Conservation (phyloP, 2,329 filamentous ascomycete species). For the Fusarium decemcellulare region DNA sequence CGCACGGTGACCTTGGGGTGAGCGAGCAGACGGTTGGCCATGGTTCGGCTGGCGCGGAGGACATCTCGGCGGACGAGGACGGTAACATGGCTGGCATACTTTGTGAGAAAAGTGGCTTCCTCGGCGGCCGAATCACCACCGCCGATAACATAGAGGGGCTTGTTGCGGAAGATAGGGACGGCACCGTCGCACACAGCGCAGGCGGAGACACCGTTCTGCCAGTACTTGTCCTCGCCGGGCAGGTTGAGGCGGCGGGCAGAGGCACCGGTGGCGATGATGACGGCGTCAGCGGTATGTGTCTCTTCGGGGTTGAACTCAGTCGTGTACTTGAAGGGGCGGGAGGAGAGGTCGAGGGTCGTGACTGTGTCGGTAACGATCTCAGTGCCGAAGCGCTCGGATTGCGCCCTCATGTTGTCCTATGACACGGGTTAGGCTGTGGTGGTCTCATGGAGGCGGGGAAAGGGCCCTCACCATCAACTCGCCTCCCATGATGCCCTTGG, state of each 20-base stretch:
- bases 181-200: slow-evolving; percentile 98
- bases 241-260: slow-evolving; percentile 89
- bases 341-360: slow-evolving; percentile 85
- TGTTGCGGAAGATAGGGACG: slow-evolving; percentile 96
- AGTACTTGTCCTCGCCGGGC: slow-evolving; percentile 92
- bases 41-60: slow-evolving; percentile 90
- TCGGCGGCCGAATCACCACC: slow-evolving; percentile 97
- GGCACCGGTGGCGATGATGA: slow-evolving; percentile 96
- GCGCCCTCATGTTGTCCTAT: slow-evolving; percentile 89
- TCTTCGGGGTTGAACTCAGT: slow-evolving; percentile 89
- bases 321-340: slow-evolving; percentile 92
- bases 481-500: slow-evolving; percentile 86
- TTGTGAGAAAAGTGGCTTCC: slow-evolving; percentile 97
- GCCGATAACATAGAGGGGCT: slow-evolving; percentile 94
- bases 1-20: slow-evolving; percentile 93
- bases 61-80: slow-evolving; percentile 92
- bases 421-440: slow-evolving; percentile 12
- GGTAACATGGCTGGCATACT: slow-evolving; percentile 95
- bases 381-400: slow-evolving; percentile 94
- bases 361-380: slow-evolving; percentile 95
- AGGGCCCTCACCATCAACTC: slow-evolving; percentile 80
- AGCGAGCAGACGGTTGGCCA: slow-evolving; percentile 85
- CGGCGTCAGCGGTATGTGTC: slow-evolving; percentile 88
- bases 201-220: slow-evolving; percentile 96
- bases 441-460: neutral